Conservation (phyloP, 192 early-diverging fungal species). For the Coemansia sp. region DNA sequence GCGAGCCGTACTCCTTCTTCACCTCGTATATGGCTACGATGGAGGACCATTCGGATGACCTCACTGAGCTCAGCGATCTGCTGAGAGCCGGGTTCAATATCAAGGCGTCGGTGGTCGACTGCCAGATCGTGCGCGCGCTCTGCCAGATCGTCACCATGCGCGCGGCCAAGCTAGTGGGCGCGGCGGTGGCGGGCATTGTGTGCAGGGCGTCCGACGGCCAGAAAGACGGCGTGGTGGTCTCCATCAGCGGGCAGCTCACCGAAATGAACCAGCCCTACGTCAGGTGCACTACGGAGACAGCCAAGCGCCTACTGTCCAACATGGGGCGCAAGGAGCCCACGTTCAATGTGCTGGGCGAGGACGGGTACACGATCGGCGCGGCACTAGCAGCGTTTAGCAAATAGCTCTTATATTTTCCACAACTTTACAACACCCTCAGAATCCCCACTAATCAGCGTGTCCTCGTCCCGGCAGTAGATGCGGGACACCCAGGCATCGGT, state of each 20-base stretch:
- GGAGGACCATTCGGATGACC: conserved; percentile 63
- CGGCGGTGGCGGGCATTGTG: conserved; percentile 58
- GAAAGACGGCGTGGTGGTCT: conserved; percentile 9
- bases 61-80: conserved; percentile 64
- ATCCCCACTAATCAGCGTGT: conserved; percentile 60
- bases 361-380: conserved; percentile 42
- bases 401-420: conserved; percentile 51
- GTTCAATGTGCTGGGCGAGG: conserved; percentile 40
- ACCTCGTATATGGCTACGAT: conserved; percentile 75
- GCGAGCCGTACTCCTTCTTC: conserved; percentile 70
- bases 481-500: conserved; percentile 6
- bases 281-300: conserved; percentile 24
- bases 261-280: conserved; percentile 54
- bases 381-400: conserved; percentile 29
- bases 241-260: conserved; percentile 47
- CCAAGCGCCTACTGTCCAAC: background rate
- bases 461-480: conserved; percentile 6
- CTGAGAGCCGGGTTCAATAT: conserved; percentile 71
- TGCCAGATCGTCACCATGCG: conserved; percentile 82
- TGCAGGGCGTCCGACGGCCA: background rate
- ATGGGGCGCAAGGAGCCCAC: conserved; percentile 12
- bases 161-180: conserved; percentile 77
- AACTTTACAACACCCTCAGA: conserved; percentile 62
- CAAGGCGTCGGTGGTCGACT: conserved; percentile 67
- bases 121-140: conserved; percentile 75